phyloP scores from a whole-genome alignment of 192 early-diverging fungal genomes.

The Chytriomyces sp. region DNA sequence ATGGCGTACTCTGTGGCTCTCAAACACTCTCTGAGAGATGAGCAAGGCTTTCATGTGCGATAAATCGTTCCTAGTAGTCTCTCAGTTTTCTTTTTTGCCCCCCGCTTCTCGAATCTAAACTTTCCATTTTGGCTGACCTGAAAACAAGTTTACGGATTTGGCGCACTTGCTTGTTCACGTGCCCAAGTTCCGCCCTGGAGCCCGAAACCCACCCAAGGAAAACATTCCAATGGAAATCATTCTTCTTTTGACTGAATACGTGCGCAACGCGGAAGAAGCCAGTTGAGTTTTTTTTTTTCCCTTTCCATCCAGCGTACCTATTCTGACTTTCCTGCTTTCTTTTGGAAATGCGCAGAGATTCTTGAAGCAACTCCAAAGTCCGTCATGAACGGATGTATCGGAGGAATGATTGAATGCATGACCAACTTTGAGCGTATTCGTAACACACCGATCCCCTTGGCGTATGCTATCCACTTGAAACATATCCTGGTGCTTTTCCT shows the following conservation, averaged over 20 bases:
- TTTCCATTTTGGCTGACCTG: too few species aligned
- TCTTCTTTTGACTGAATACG: constrained; percentile 25
- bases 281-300: constrained; percentile 1
- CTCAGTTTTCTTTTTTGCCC: too few species aligned
- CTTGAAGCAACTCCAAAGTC: constrained; percentile 42
- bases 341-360: constrained; percentile 27
- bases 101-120: too few species aligned
- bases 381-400: constrained; percentile 39
- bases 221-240: constrained; percentile 27
- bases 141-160: constrained; percentile 68
- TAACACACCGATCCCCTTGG: constrained; percentile 70
- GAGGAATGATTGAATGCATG: constrained; percentile 60
- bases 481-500: constrained; percentile 69
- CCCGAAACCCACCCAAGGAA: background rate
- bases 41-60: constrained; percentile 56
- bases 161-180: constrained; percentile 69
- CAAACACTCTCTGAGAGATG: constrained; percentile 85
- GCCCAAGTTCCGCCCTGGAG: constrained; percentile 60
- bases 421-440: constrained; percentile 73
- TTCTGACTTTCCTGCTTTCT: background rate
- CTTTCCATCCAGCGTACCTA: background rate
- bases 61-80: too few species aligned
- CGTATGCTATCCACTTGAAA: constrained; percentile 73
- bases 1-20: constrained; percentile 77
- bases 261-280: constrained; percentile 12